Evolutionary conservation across 192 early-diverging fungal genomes (phyloP).

Genomic region (Cladochytrium replicatum): DNA sequence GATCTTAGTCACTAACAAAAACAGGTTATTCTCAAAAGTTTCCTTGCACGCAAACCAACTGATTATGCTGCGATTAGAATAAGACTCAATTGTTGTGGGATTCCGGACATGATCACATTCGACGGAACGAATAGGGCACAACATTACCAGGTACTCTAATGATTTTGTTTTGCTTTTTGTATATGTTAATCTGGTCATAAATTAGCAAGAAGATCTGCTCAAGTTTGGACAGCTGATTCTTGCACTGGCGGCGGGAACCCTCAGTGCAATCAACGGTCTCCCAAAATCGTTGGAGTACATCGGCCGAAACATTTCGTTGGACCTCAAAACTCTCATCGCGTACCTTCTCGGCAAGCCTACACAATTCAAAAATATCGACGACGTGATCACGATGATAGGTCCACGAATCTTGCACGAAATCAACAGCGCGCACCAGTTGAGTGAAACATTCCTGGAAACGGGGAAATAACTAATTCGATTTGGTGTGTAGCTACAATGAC

Average conservation of each 20-base stretch:
- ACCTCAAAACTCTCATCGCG: conserved; percentile 74
- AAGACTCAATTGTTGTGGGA: conserved; percentile 60
- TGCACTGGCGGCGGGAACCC: conserved; percentile 64
- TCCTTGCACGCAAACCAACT: background rate
- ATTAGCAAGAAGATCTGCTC: conserved; percentile 74
- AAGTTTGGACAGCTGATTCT: conserved; percentile 73
- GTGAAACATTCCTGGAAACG: background rate
- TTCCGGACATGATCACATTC: conserved; percentile 62
- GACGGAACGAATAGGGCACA: conserved; percentile 56
- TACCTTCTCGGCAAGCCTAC: conserved; percentile 68
- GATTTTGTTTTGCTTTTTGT: conserved; percentile 3
- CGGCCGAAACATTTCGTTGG: conserved; percentile 60
- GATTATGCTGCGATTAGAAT: conserved; percentile 28
- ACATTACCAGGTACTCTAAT: conserved; percentile 40
- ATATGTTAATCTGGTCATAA: background rate
- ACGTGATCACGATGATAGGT: conserved; percentile 67
- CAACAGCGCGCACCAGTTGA: conserved; percentile 60
- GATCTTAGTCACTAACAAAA: conserved; percentile 74
- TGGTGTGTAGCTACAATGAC: conserved; percentile 61
- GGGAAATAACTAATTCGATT: background rate
- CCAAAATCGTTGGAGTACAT: conserved; percentile 70
- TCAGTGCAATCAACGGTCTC: conserved; percentile 57
- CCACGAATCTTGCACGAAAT: conserved; percentile 67
- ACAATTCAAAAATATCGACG: conserved; percentile 65
- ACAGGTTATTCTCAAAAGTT: conserved; percentile 41